These are phyloP conservation scores for Yamadazyma insecticola DNA, from an alignment of 805 yeast genomes.

Conservation along the genomic window DNA sequence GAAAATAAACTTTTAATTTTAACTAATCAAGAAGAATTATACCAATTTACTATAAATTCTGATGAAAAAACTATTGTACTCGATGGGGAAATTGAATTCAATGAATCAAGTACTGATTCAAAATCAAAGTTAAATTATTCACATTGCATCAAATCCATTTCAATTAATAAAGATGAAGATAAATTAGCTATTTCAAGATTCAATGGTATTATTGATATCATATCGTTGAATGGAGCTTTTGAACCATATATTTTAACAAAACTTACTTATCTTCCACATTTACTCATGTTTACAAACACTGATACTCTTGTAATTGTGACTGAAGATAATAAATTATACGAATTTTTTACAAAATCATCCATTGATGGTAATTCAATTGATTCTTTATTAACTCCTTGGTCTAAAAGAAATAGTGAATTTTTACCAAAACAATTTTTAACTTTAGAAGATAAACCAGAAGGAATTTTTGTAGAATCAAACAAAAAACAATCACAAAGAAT, in stretches of 20 bases:
- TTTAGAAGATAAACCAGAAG: constrained; percentile 65
- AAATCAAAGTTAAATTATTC: constrained; percentile 30
- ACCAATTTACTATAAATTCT: constrained; percentile 31
- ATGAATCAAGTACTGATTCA: constrained; percentile 5
- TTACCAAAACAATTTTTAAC: constrained; percentile 61
- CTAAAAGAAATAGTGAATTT: constrained; percentile 66
- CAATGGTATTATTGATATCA: constrained; percentile 61
- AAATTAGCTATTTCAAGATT: constrained; percentile 55
- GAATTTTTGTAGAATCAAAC: constrained; percentile 50
- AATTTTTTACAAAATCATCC: constrained; percentile 42
- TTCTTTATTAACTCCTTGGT: constrained; percentile 68
- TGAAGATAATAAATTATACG: constrained; percentile 70
- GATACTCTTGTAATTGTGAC: constrained; percentile 60
- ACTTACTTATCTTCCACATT: constrained; percentile 47
- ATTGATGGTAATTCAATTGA: constrained; percentile 2
- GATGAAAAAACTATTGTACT: constrained; percentile 32
- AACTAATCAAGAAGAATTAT: constrained; percentile 60
- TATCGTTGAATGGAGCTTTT: constrained; percentile 22
- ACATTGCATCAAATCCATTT: constrained; percentile 49
- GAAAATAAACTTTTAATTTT: constrained; percentile 46
- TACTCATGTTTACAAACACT: constrained; percentile 49
- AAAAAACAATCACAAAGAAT: no score
- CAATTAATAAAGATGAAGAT: constrained; percentile 41
- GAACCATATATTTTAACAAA: constrained; percentile 47
- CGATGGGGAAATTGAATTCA: constrained; percentile 39